Evolutionary conservation across 1,139 yeast genomes (phyloP).

Genomic region (Yamadazyma oceani): DNA sequence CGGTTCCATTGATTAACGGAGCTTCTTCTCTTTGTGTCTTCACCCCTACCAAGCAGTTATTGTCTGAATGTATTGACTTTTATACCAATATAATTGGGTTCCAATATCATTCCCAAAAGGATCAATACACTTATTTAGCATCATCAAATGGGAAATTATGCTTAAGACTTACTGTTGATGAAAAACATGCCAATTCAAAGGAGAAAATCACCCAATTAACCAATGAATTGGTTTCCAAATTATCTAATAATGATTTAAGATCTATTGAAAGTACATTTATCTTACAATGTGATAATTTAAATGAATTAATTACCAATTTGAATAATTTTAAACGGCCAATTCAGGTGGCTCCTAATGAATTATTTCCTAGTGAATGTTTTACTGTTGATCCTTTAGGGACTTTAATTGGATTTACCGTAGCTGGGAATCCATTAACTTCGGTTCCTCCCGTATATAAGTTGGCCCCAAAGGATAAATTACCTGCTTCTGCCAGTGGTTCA

Average conservation of each 20-base stretch:
- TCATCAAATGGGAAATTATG: constrained; percentile 32
- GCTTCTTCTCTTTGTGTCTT: constrained; percentile 45
- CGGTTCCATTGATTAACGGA: constrained; percentile 50
- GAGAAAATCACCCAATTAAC: constrained; percentile 27
- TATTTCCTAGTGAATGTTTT: constrained; percentile 67
- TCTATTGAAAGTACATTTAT: constrained; percentile 43
- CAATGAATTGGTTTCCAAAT: constrained; percentile 24
- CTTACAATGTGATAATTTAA: constrained; percentile 36
- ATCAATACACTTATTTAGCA: constrained; percentile 28
- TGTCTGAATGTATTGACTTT: constrained; percentile 42
- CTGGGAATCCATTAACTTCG: constrained; percentile 57
- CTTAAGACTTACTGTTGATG: constrained; percentile 26
- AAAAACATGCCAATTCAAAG: constrained; percentile 26
- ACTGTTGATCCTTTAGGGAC: constrained; percentile 68
- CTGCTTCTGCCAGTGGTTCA: constrained; percentile 10
- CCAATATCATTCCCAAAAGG: constrained; percentile 25
- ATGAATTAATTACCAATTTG: constrained; percentile 34
- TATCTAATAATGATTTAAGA: constrained; percentile 49
- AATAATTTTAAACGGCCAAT: constrained; percentile 24
- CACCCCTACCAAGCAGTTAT: constrained; percentile 39
- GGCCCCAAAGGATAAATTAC: constrained; percentile 14
- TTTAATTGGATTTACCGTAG: constrained; percentile 64
- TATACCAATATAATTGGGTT: constrained; percentile 49
- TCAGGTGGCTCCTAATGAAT: constrained; percentile 58
- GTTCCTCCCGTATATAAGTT: constrained; percentile 38